A percentile compares a stretch with the other conserved stretches of the same genome.
Conservation (phyloP, 108 stramenopile genomes). For the Nitzschia sp. region DNA sequence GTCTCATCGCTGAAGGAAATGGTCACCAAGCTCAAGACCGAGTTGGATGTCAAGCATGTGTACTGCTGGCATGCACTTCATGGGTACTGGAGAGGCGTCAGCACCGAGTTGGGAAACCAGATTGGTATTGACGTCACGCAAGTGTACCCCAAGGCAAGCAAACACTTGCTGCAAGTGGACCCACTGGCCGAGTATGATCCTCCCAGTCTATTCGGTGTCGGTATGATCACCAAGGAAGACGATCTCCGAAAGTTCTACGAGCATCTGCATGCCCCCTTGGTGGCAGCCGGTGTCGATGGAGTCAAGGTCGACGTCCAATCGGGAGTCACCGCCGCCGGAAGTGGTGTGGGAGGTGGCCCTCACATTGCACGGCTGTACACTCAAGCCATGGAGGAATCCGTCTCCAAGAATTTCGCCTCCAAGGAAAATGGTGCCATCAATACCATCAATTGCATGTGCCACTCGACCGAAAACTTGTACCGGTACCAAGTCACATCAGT, state of each 20-base stretch:
- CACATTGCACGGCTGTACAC: slow-evolving; percentile 38
- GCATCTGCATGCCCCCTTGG: slow-evolving; percentile 51
- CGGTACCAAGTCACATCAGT: slow-evolving; percentile 40
- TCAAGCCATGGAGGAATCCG: slow-evolving; percentile 51
- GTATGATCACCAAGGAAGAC: slow-evolving; percentile 27
- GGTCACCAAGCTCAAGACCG: slow-evolving; percentile 39
- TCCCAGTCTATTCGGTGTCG: slow-evolving; percentile 38
- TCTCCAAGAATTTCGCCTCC: slow-evolving; percentile 25
- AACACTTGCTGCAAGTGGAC: slow-evolving; percentile 48
- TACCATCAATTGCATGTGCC: slow-evolving; percentile 79
- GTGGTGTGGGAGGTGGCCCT: slow-evolving; percentile 35
- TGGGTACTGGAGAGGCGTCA: slow-evolving; percentile 74
- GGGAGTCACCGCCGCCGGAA: slow-evolving; percentile 44
- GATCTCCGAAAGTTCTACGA: slow-evolving; percentile 52
- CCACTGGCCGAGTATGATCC: slow-evolving; percentile 47
- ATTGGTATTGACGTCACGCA: slow-evolving; percentile 29
- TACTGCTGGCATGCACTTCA: slow-evolving; percentile 72
- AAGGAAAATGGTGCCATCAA: slow-evolving; percentile 26
- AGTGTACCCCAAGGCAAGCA: slow-evolving; percentile 29
- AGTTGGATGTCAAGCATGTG: slow-evolving; percentile 50
- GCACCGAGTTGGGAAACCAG: slow-evolving; percentile 23
- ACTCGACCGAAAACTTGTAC: slow-evolving; percentile 56
- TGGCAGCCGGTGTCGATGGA: slow-evolving; percentile 56
- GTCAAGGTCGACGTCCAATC: slow-evolving; percentile 73
- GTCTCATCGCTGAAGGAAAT: slow-evolving; percentile 26